Percentiles rank a stretch among this genome's conserved stretches.
These are phyloP conservation scores for Ceriops decandra DNA, from an alignment of 345 rosid species.

Conservation along the genomic window DNA sequence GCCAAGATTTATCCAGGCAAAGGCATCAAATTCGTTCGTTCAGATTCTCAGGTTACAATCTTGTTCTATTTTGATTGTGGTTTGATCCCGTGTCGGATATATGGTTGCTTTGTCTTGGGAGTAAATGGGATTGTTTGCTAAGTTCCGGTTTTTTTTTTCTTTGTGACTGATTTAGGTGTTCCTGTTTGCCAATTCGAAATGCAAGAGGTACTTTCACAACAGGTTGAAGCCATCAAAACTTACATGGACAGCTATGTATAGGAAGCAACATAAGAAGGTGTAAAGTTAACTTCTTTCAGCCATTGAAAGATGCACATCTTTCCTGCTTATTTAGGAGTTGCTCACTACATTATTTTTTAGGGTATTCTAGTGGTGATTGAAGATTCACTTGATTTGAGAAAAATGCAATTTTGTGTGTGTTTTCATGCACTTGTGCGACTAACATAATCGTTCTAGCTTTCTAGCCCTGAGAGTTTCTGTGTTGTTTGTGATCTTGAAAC, in stretches of 20 bases:
- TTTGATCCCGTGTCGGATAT: neutral
- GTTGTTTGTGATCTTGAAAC: no score
- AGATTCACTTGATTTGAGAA: no score
- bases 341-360: no score
- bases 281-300: neutral
- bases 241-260: conserved; percentile 35
- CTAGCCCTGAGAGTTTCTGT: no score
- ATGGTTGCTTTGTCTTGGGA: neutral
- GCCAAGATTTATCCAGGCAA: conserved; percentile 33
- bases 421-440: fast-evolving
- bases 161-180: conserved; percentile 20
- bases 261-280: conserved; percentile 42
- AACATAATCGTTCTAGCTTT: no score
- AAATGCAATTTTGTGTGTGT: no score
- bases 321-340: no score
- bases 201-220: conserved; percentile 40
- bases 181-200: conserved; percentile 34
- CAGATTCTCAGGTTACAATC: conserved; percentile 28
- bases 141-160: neutral
- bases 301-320: no score
- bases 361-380: no score
- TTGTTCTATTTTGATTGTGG: neutral
- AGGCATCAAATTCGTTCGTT: conserved; percentile 28
- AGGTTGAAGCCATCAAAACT: conserved; percentile 38
- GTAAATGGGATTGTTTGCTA: neutral